phyloP scores from a whole-genome alignment of 2,329 filamentous ascomycete species.

The Alternaria triticina region DNA sequence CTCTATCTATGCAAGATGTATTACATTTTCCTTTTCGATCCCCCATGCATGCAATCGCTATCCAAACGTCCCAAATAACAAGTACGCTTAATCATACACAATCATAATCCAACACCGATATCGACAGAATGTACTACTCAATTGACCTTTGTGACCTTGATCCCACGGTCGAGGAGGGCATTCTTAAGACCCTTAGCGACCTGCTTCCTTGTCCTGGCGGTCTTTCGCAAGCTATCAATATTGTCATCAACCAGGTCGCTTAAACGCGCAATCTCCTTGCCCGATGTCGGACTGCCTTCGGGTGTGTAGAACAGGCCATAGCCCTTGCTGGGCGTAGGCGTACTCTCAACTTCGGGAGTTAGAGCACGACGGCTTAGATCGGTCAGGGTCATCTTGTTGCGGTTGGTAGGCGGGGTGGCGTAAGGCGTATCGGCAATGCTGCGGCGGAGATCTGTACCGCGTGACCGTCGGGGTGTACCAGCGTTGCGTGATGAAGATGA shows the following conservation, averaged over 20 bases:
- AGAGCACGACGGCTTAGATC: slow-evolving; percentile 38
- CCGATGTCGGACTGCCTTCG: slow-evolving; percentile 32
- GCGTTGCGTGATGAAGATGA: slow-evolving; percentile 28
- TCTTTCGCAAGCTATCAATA: slow-evolving; percentile 47
- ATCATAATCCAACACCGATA: slow-evolving; percentile 13
- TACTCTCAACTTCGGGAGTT: slow-evolving; percentile 38
- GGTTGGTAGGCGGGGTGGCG: slow-evolving; percentile 46
- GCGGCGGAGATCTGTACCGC: slow-evolving; percentile 19
- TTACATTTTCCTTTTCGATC: slow-evolving; percentile 1
- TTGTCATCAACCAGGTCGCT: slow-evolving; percentile 51
- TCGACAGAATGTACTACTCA: background rate
- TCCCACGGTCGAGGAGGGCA: slow-evolving; percentile 42
- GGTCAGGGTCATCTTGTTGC: slow-evolving; percentile 40
- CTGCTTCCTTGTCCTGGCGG: slow-evolving; percentile 43
- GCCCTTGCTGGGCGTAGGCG: slow-evolving; percentile 34
- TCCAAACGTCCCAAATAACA: slow-evolving; percentile 17
- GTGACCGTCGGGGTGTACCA: slow-evolving; percentile 25
- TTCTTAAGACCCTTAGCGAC: slow-evolving; percentile 49
- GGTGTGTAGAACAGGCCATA: slow-evolving; percentile 47
- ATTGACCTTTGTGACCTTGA: slow-evolving; percentile 34
- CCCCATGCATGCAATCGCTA: slow-evolving; percentile 6
- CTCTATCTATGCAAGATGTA: background rate
- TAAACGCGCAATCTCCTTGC: slow-evolving; percentile 40
- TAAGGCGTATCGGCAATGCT: slow-evolving; percentile 38
- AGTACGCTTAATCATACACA: slow-evolving; percentile 30